phyloP scores from a whole-genome alignment of 306 rosid species.

The Herpetospermum pedunculosum region DNA sequence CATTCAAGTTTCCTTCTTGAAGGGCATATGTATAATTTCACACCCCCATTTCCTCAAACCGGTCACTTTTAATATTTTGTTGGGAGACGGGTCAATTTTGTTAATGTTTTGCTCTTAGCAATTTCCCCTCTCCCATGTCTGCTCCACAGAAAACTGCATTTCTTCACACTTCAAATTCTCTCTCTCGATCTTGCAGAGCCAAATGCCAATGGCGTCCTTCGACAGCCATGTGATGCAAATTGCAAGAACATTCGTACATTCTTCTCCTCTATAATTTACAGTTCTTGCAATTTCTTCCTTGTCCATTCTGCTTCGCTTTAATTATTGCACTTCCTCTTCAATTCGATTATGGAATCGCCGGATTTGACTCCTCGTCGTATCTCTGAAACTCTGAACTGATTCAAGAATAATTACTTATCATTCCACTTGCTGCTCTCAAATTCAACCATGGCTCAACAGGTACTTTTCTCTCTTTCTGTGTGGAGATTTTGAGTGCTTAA shows the following conservation, averaged over 20 bases:
- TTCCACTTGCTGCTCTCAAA: neutral
- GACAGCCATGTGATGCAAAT: neutral
- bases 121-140: conserved; percentile 9
- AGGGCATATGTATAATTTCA: too few relatives aligned
- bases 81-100: too few relatives aligned
- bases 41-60: too few relatives aligned
- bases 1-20: too few relatives aligned
- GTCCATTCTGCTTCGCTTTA: neutral
- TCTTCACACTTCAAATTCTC: neutral
- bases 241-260: neutral
- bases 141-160: neutral
- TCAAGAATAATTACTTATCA: too few relatives aligned
- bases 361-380: conserved; percentile 18
- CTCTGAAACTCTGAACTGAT: conserved; percentile 18
- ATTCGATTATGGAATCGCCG: conserved; percentile 3
- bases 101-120: too few relatives aligned
- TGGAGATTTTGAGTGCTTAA: neutral
- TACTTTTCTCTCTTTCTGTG: conserved; percentile 4
- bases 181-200: neutral
- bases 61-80: too few relatives aligned
- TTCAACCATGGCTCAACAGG: conserved; percentile 48
- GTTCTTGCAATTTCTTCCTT: neutral
- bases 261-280: neutral
- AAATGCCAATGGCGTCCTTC: neutral
- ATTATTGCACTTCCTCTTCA: conserved; percentile 6